These are phyloP conservation scores for Fusarium irregulare DNA, from an alignment of 2,329 filamentous ascomycete genomes.

Conservation along the genomic window DNA sequence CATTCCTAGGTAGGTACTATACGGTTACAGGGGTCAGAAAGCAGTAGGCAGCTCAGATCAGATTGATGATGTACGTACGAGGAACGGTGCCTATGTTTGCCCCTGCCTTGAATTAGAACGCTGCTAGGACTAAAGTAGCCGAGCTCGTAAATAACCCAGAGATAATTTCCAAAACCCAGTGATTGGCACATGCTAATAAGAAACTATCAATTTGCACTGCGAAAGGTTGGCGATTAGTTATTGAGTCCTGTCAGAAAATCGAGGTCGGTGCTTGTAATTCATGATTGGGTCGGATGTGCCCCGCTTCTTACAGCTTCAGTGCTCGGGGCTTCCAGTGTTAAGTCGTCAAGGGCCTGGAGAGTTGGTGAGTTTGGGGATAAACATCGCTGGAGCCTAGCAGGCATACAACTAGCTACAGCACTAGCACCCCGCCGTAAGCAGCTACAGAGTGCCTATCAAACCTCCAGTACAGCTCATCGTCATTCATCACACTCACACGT, in stretches of 20 bases:
- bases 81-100: constrained; percentile 23
- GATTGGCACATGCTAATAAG: constrained; percentile 13
- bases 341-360: background rate
- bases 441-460: constrained; percentile 1
- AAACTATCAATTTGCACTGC: background rate
- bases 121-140: constrained; percentile 29
- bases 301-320: constrained; percentile 25
- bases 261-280: background rate
- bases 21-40: constrained; percentile 12
- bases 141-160: background rate
- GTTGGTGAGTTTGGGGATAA: background rate
- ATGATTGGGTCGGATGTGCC: background rate
- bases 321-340: constrained; percentile 9
- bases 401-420: constrained; percentile 1
- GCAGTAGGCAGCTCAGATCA: background rate
- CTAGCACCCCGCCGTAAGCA: constrained; percentile 9
- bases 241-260: background rate
- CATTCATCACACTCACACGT: constrained; percentile 9
- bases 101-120: constrained; percentile 28
- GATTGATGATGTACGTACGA: constrained; percentile 23
- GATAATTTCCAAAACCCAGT: constrained; percentile 4
- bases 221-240: background rate
- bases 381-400: constrained; percentile 21
- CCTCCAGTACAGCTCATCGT: background rate
- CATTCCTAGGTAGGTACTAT: constrained; percentile 9